Conservation (phyloP, 2,329 filamentous ascomycete genomes). For the Podosphaera leucotricha region DNA sequence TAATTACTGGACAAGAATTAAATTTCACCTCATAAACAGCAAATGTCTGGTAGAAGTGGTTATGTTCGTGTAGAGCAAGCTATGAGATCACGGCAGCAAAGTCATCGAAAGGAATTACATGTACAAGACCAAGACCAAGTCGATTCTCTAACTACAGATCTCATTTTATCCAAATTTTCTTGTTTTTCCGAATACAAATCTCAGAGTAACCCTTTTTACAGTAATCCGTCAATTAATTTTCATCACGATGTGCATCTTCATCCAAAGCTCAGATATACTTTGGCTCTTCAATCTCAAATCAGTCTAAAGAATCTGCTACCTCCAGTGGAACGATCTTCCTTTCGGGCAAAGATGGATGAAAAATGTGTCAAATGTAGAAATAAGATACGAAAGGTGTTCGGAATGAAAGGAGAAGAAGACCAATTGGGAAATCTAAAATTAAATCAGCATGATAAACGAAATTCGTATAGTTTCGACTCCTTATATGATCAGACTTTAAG, state of each 20-base stretch:
- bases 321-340: conserved; percentile 30
- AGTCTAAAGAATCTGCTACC: conserved; percentile 17
- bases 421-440: conserved; percentile 4
- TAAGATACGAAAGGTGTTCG: conserved; percentile 29
- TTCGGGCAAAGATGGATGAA: conserved; percentile 28
- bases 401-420: conserved; percentile 22
- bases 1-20: not conserved
- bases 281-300: conserved; percentile 6
- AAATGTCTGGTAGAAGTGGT: conserved; percentile 34
- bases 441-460: conserved; percentile 3
- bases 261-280: conserved; percentile 5
- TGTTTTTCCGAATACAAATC: not conserved
- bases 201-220: not conserved
- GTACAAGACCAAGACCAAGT: not conserved
- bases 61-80: conserved; percentile 35
- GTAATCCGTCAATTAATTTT: conserved; percentile 1
- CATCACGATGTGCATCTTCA: conserved; percentile 1
- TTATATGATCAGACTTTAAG: conserved; percentile 1
- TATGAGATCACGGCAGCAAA: conserved; percentile 5
- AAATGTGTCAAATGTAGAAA: conserved; percentile 30
- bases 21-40: conserved; percentile 2
- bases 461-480: conserved; percentile 6
- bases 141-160: not conserved
- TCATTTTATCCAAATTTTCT: not conserved
- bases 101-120: conserved; percentile 15